A percentile compares a stretch with the other conserved stretches of the same genome.
Conservation (phyloP, 2,329 filamentous ascomycete genomes). For the Ophiostoma tasmaniense region DNA sequence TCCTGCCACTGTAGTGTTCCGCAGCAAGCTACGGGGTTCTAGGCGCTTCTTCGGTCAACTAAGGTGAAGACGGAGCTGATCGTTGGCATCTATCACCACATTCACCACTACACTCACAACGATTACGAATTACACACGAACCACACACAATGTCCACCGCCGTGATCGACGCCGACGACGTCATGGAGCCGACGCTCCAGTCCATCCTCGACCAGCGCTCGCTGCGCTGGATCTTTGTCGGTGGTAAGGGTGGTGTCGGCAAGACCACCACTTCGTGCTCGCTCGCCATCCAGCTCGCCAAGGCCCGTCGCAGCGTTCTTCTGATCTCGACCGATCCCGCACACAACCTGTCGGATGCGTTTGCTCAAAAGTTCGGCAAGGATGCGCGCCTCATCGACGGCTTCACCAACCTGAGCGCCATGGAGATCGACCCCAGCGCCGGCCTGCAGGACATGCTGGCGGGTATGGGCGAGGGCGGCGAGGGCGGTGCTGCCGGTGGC, state of each 20-base stretch:
- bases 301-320: conserved; percentile 87
- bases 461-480: conserved; percentile 61
- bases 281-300: conserved; percentile 93
- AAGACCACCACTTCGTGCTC: conserved; percentile 99
- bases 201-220: conserved; percentile 91
- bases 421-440: conserved; percentile 98
- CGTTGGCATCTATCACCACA: not conserved
- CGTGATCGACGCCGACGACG: conserved; percentile 55
- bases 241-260: conserved; percentile 94
- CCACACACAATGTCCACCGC: conserved; percentile 31
- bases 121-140: not conserved
- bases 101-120: not conserved
- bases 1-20: not conserved
- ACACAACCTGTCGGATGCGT: conserved; percentile 95
- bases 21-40: conserved; percentile 10
- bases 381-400: conserved; percentile 88
- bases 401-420: conserved; percentile 87
- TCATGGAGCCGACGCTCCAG: conserved; percentile 86
- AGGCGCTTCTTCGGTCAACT: conserved; percentile 13
- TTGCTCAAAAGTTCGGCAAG: conserved; percentile 98
- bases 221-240: conserved; percentile 97
- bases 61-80: not conserved
- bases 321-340: conserved; percentile 98
- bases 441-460: conserved; percentile 92
- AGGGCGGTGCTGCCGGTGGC: conserved; percentile 35